Base-by-base conservation (phyloP, 1,284 basidiomycete species). In the Pseudozyma sp. region DNA sequence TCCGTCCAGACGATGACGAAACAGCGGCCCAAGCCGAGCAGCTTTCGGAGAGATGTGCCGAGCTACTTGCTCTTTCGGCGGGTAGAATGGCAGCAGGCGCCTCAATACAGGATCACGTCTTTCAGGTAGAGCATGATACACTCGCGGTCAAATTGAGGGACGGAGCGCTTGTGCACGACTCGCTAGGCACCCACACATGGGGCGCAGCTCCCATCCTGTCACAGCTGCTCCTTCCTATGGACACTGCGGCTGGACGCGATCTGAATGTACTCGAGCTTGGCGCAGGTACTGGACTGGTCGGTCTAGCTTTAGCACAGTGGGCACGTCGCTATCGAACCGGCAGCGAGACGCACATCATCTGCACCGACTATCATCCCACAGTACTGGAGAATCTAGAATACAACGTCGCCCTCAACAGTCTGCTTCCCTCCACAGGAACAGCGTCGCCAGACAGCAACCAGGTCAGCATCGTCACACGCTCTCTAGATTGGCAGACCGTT, bases 261-360 rank as follows among this genome's bases (percentile, higher is more conserved):
- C 34, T 55, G 1, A 64, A 56, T 14, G 54, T 80, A 1, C 68
- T 84, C 31, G 82, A 84, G 71, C 77, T 84, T 4, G 82, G 82
- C 11, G 80, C 81, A 1, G 82, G 82, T 10, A 83, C 81, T 1
- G 82, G 82, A 31, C 71, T 84, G 7, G 76, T 80, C 12, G 80
- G 81, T 8, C 62, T 84, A 0, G 66, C 72, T 0, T 39, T 80
- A 6, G 75, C 75, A 4, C 38, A 44, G n/a, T 76, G 68, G 66
- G 43, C 54, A 3, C 40, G 40, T 11, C 39, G 19, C 13, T 44
- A 51, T 52, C 58, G 44, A 1, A 19, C 35, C 40, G 48, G 19
- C 16, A 35, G 18, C 16, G 11, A 25, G 16, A 55, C 52, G 18
- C 52, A 63, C 3, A 50, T 78, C 8, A 34, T 76, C 19, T 68